Evolutionary conservation across 1,139 yeast species (phyloP).

Genomic region (Pneumocystis murina): DNA sequence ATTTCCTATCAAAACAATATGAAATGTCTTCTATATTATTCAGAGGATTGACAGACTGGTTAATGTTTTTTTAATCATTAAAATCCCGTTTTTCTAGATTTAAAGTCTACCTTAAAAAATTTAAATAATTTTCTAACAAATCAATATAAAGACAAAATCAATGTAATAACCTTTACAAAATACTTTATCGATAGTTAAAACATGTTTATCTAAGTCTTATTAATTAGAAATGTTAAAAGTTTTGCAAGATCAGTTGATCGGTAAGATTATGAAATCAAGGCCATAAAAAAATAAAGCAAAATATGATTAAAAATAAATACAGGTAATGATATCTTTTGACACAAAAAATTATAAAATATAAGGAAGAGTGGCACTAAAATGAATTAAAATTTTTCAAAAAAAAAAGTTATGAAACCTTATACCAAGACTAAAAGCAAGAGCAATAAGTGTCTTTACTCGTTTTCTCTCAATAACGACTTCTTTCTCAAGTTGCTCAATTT

Average conservation of each 20-base stretch:
- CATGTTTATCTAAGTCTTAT: no score
- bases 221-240: no score
- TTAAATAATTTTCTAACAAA: background rate
- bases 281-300: background rate
- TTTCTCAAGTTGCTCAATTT: conserved; percentile 9
- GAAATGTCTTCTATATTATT: background rate
- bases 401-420: background rate
- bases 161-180: background rate
- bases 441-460: conserved; percentile 11
- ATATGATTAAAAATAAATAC: background rate
- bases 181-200: no score
- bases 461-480: conserved; percentile 10
- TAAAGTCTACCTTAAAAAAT: background rate
- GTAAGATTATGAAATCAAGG: background rate
- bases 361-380: background rate
- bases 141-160: background rate
- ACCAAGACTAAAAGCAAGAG: conserved; percentile 12
- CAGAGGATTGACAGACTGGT: background rate
- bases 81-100: background rate
- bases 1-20: background rate
- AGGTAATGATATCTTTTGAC: background rate
- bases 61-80: background rate
- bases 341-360: background rate
- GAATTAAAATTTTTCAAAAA: background rate
- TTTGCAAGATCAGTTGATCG: background rate